These are phyloP conservation scores for Mycena amicta DNA, from an alignment of 768 basidiomycete species.

Conservation along the genomic window DNA sequence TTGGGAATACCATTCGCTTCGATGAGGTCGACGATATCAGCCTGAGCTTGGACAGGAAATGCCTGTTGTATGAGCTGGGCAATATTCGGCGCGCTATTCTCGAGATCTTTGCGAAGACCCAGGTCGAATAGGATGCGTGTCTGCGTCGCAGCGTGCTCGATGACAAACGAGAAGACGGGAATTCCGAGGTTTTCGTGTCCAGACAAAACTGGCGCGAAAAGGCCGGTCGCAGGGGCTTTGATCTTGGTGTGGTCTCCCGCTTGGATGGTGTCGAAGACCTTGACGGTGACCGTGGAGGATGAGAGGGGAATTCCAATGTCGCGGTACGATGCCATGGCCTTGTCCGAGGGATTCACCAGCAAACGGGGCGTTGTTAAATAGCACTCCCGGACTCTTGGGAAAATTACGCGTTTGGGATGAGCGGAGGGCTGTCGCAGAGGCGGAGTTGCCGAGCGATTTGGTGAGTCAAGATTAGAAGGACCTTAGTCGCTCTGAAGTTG, in stretches of 20 bases:
- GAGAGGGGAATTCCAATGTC: conserved; percentile 15
- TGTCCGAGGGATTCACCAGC: too few relatives aligned
- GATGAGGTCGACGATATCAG: background rate
- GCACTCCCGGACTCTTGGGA: too few relatives aligned
- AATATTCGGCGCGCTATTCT: conserved; percentile 8
- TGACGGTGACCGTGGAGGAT: conserved; percentile 13
- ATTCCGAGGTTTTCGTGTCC: conserved; percentile 9
- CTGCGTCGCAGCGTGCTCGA: conserved; percentile 10
- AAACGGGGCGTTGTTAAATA: too few relatives aligned
- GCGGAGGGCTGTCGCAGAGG: background rate
- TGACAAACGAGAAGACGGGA: conserved; percentile 15
- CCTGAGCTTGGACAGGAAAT: background rate
- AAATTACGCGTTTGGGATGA: too few relatives aligned
- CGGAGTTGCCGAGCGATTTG: too few relatives aligned
- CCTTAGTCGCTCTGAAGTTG: background rate
- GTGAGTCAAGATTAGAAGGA: too few relatives aligned
- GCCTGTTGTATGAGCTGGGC: background rate
- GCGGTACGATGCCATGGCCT: conserved; percentile 7
- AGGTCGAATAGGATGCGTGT: conserved; percentile 18
- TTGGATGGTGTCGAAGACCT: conserved; percentile 12
- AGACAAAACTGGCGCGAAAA: conserved; percentile 11
- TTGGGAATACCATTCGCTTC: background rate
- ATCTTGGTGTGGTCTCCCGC: background rate
- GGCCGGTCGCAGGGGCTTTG: background rate
- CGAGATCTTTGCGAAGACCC: conserved; percentile 12